A percentile compares a stretch with the other conserved stretches of the same genome.
These are phyloP conservation scores for Ampelomyces quisqualis DNA, from an alignment of 2,329 filamentous ascomycete species.

Conservation along the genomic window DNA sequence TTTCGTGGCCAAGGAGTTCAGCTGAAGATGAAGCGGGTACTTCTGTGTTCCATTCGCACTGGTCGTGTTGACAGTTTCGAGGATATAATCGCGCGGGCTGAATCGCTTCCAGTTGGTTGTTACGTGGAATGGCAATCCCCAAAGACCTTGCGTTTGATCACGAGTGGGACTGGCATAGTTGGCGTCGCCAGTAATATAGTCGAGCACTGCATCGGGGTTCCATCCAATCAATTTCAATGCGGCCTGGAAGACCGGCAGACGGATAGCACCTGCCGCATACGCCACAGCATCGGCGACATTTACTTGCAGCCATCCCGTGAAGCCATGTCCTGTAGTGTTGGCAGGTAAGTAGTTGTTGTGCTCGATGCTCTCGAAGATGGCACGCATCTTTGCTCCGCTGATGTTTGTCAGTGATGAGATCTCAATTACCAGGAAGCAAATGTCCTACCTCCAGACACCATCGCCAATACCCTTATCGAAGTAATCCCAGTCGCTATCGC, in stretches of 20 bases:
- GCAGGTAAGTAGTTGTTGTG: conserved; percentile 19
- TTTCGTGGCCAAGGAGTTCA: conserved; percentile 45
- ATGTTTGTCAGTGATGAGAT: conserved; percentile 1
- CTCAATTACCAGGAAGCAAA: neutral
- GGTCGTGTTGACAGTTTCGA: conserved; percentile 10
- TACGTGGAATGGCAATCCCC: conserved; percentile 38
- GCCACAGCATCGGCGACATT: conserved; percentile 14
- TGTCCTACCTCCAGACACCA: conserved; percentile 16
- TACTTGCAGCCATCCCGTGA: conserved; percentile 21
- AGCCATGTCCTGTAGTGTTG: conserved; percentile 21
- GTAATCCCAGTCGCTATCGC: conserved; percentile 23
- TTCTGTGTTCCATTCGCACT: conserved; percentile 9
- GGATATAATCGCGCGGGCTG: conserved; percentile 17
- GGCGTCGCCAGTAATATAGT: conserved; percentile 17
- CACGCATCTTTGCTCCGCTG: conserved; percentile 18
- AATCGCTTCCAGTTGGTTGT: conserved; percentile 18
- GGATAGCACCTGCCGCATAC: conserved; percentile 6
- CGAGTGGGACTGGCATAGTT: conserved; percentile 18
- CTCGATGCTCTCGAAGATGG: conserved; percentile 20
- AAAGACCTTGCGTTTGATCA: conserved; percentile 39
- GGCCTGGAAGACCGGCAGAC: conserved; percentile 13
- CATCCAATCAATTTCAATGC: conserved; percentile 16
- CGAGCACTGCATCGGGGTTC: conserved; percentile 15
- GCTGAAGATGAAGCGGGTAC: conserved; percentile 27
- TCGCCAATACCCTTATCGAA: conserved; percentile 20